phyloP scores from a whole-genome alignment of 768 basidiomycete genomes.

The Gymnopilus junonius region DNA sequence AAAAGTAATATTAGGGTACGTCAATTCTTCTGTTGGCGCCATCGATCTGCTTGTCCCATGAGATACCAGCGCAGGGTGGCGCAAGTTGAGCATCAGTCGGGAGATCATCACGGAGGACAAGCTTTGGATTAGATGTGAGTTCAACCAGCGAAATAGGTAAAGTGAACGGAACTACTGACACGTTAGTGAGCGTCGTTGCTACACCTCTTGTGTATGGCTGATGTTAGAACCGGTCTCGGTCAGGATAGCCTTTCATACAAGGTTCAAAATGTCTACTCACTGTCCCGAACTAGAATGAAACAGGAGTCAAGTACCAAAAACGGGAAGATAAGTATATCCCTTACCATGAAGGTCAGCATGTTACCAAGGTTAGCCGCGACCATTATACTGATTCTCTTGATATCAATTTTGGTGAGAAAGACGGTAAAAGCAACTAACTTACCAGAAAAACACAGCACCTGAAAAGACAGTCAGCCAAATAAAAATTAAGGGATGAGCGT shows the following conservation, averaged over 20 bases:
- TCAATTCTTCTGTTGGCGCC: conserved; percentile 8
- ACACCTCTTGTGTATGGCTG: conserved; percentile 37
- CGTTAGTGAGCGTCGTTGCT: conserved; percentile 38
- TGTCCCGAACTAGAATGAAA: background rate
- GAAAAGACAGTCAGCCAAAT: background rate
- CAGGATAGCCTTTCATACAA: background rate
- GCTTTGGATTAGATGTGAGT: conserved; percentile 15
- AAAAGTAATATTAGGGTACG: conserved; percentile 20
- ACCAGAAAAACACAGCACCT: conserved; percentile 48
- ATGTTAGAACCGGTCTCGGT: background rate
- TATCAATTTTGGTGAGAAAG: background rate
- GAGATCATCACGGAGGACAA: conserved; percentile 44
- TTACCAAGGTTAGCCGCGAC: conserved; percentile 39
- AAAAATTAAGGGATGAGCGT: background rate
- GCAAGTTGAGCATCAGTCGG: conserved; percentile 45
- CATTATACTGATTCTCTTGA: conserved; percentile 33
- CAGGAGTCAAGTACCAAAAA: background rate
- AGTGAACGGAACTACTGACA: conserved; percentile 28
- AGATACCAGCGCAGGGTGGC: conserved; percentile 33
- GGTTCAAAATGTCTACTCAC: background rate
- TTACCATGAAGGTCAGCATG: conserved; percentile 42
- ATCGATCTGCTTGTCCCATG: conserved; percentile 6
- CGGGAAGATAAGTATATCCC: conserved; percentile 3
- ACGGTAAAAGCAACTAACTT: background rate
- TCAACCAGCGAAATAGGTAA: background rate